These are phyloP conservation scores for Solanum hybrid DNA, from an alignment of 305 asterid genomes.

Conservation along the genomic window DNA sequence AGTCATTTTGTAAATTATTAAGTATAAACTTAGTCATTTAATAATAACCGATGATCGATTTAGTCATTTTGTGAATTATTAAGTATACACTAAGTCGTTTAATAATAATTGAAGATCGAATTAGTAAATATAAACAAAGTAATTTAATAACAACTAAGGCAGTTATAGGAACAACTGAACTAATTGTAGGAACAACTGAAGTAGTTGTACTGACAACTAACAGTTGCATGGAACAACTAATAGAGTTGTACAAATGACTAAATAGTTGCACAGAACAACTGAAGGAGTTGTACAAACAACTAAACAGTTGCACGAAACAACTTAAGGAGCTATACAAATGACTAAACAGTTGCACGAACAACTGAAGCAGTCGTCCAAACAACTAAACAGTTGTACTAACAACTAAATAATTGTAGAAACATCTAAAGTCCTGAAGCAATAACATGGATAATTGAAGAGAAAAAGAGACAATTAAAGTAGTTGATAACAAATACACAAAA, in stretches of 20 bases:
- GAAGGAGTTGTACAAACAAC: neutral
- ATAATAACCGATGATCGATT: no score
- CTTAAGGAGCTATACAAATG: neutral
- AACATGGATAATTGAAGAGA: neutral
- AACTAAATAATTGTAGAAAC: neutral
- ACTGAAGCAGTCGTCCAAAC: neutral
- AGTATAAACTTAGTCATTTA: no score
- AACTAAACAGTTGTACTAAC: neutral
- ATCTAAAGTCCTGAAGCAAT: neutral
- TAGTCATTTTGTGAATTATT: no score
- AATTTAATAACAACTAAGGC: neutral
- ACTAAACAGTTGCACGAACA: neutral
- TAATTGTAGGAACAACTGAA: neutral
- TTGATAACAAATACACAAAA: neutral
- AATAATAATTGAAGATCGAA: neutral
- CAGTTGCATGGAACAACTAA: neutral
- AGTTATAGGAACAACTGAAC: neutral
- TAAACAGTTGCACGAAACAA: neutral
- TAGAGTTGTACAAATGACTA: neutral
- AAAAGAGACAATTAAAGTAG: neutral
- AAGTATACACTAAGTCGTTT: no score
- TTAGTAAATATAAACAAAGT: neutral
- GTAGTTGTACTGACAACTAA: neutral
- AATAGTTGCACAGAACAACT: neutral
- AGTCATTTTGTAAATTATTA: no score